phyloP scores from a whole-genome alignment of 768 basidiomycete genomes.

The Trametes maxima region DNA sequence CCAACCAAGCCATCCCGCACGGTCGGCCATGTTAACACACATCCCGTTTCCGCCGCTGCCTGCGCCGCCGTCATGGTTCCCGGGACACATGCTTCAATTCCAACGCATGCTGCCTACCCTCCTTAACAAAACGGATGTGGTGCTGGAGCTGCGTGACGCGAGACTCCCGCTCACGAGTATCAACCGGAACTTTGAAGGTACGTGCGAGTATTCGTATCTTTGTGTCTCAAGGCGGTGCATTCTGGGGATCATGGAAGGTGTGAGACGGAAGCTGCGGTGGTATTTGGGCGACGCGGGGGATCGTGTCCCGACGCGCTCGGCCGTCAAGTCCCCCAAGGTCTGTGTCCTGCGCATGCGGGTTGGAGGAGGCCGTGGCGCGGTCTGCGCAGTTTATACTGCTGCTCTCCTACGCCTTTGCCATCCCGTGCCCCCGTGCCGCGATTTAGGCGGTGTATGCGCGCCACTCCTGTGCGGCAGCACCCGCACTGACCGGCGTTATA shows the following conservation, averaged over 20 bases:
- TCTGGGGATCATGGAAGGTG: not conserved
- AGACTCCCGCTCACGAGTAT: slow-evolving; percentile 93
- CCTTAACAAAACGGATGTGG: slow-evolving; percentile 82
- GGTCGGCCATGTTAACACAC: slow-evolving; percentile 35
- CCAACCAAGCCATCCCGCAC: not conserved
- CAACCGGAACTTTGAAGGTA: slow-evolving; percentile 87
- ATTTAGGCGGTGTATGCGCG: too few relatives aligned
- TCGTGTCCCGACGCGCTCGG: too few relatives aligned
- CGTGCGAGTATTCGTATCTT: slow-evolving; percentile 34
- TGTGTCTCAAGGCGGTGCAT: not conserved
- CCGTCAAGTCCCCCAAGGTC: too few relatives aligned
- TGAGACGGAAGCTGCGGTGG: too few relatives aligned
- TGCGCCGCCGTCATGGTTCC: slow-evolving; percentile 88
- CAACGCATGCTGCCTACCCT: slow-evolving; percentile 73
- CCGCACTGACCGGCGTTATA: too few relatives aligned
- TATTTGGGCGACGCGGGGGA: too few relatives aligned
- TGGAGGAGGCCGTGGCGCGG: too few relatives aligned
- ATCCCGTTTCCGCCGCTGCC: slow-evolving; percentile 56
- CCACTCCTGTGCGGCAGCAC: too few relatives aligned
- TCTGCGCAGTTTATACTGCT: too few relatives aligned
- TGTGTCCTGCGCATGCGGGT: too few relatives aligned
- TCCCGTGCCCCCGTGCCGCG: too few relatives aligned
- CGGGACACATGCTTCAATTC: slow-evolving; percentile 94
- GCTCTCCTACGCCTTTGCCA: too few relatives aligned
- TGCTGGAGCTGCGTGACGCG: slow-evolving; percentile 93